These are phyloP conservation scores for Lasiodiplodia citricola DNA, from an alignment of 2,329 filamentous ascomycete genomes.

Conservation along the genomic window DNA sequence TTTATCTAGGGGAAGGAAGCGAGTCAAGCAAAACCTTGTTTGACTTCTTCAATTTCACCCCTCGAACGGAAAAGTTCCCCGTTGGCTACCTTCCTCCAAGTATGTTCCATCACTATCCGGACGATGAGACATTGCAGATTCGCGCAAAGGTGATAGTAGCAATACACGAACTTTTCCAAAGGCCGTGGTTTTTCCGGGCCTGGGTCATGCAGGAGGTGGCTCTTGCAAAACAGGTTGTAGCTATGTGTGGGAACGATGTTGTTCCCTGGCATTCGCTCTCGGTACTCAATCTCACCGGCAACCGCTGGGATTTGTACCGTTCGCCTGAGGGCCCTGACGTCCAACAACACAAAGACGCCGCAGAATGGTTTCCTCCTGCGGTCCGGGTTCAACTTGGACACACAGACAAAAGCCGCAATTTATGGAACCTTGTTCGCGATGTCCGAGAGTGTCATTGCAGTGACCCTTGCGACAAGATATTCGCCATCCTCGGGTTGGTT, in stretches of 20 bases:
- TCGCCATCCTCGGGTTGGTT: neutral
- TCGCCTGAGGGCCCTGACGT: too few species aligned
- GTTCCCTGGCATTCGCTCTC: neutral
- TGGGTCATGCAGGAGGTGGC: neutral
- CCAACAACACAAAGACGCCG: neutral
- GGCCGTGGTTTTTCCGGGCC: neutral
- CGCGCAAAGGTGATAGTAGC: neutral
- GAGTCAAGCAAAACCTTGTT: neutral
- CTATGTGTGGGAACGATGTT: neutral
- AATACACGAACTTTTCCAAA: neutral
- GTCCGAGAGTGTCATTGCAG: neutral
- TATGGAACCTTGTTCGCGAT: neutral
- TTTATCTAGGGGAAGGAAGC: neutral
- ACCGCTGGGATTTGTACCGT: too few species aligned
- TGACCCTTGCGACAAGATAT: constrained; percentile 2
- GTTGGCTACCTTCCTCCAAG: neutral
- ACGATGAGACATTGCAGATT: neutral
- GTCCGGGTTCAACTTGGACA: neutral
- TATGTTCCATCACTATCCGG: neutral
- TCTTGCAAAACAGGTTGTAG: neutral
- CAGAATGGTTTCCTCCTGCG: neutral
- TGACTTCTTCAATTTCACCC: neutral
- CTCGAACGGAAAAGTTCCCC: neutral
- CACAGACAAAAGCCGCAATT: neutral
- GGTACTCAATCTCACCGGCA: neutral